Percentiles rank a stretch among this genome's conserved stretches.
Evolutionary conservation across 129 eudicot genomes (phyloP).

Genomic region (Tagetes erecta): DNA sequence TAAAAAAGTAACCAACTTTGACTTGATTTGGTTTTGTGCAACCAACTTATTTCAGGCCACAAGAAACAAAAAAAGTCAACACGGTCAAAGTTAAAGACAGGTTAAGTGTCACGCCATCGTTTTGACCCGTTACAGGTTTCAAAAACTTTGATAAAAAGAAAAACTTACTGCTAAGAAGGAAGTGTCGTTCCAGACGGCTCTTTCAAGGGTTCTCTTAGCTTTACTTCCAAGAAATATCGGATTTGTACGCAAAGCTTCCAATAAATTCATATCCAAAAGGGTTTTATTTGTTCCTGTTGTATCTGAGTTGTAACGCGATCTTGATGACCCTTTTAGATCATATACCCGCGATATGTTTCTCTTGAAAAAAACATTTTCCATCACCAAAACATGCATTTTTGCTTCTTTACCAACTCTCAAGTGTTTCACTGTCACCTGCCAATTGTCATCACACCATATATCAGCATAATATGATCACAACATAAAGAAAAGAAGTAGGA

Average conservation of each 20-base stretch:
- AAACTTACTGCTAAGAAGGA: constrained; percentile 81
- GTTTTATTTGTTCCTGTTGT: constrained; percentile 71
- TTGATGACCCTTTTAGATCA: constrained; percentile 84
- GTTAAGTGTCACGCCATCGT: not conserved
- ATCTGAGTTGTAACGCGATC: constrained; percentile 92
- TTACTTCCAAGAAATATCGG: constrained; percentile 94
- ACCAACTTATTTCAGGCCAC: not conserved
- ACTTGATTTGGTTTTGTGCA: not conserved
- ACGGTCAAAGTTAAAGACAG: not conserved
- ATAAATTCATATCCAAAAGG: constrained; percentile 73
- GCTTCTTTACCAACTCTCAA: constrained; percentile 77
- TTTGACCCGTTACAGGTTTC: not conserved
- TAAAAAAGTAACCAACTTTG: constrained; percentile 1
- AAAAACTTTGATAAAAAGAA: too few species aligned
- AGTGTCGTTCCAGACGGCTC: constrained; percentile 98
- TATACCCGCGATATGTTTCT: constrained; percentile 70
- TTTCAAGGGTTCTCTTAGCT: constrained; percentile 79
- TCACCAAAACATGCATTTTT: constrained; percentile 86
- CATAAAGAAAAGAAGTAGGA: not conserved
- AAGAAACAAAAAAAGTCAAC: not conserved
- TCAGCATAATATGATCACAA: constrained; percentile 19
- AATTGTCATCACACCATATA: constrained; percentile 42
- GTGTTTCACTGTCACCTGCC: constrained; percentile 69
- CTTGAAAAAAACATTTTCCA: constrained; percentile 85
- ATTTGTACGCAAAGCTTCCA: constrained; percentile 73